A percentile compares a stretch with the other conserved stretches of the same genome.
phyloP scores from a whole-genome alignment of 1,284 basidiomycete species.

The Ceratobasidium sp. region DNA sequence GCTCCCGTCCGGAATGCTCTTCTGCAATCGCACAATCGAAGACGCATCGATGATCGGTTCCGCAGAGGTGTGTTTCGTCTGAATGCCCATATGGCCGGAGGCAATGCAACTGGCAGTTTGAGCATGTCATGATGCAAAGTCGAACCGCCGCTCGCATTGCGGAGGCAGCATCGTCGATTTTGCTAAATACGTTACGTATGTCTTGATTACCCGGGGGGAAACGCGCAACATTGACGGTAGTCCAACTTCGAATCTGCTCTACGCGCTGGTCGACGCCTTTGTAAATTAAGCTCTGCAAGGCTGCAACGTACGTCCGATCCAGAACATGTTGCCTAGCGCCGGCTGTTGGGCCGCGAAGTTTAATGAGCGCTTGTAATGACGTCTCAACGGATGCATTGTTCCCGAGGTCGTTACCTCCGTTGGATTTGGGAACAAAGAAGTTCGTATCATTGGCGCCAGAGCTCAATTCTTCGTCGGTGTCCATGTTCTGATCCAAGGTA shows the following conservation, averaged over 20 bases:
- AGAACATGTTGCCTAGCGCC: constrained; percentile 58
- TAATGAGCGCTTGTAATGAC: neutral
- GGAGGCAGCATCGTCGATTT: constrained; percentile 60
- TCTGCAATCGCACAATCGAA: constrained; percentile 62
- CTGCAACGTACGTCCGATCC: constrained; percentile 35
- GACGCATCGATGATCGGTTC: constrained; percentile 59
- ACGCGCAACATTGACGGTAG: constrained; percentile 63
- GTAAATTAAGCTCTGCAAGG: constrained; percentile 59
- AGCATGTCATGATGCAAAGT: constrained; percentile 65
- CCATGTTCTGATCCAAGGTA: constrained; percentile 27
- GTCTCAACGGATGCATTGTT: neutral
- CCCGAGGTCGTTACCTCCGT: neutral
- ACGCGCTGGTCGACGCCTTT: constrained; percentile 60
- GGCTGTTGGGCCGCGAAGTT: neutral
- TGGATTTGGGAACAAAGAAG: constrained; percentile 25
- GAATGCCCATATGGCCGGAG: constrained; percentile 62
- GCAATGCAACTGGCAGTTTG: constrained; percentile 65
- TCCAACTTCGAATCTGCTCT: constrained; percentile 65
- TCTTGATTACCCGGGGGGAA: constrained; percentile 63
- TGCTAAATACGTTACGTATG: constrained; percentile 64
- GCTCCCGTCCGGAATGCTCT: constrained; percentile 52
- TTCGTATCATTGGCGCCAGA: neutral
- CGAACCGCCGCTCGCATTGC: constrained; percentile 64
- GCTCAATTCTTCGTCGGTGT: constrained; percentile 40
- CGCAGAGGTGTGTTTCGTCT: constrained; percentile 63